A percentile compares a stretch with the other conserved stretches of the same genome.
These are phyloP conservation scores for Suaeda aralocaspica DNA, from an alignment of 148 eudicot genomes.

Conservation along the genomic window DNA sequence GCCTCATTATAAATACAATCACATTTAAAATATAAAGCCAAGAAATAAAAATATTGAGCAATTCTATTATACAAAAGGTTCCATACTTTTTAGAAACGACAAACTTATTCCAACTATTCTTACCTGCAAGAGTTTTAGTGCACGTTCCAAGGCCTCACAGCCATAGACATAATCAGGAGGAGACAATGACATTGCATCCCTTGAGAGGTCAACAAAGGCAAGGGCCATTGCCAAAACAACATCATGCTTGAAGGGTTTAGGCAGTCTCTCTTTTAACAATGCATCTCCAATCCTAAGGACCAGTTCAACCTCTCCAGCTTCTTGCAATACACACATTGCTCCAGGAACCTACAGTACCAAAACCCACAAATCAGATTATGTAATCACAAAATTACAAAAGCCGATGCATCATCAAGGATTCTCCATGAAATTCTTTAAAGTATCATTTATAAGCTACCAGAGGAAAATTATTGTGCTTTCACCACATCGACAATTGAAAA, in stretches of 20 bases:
- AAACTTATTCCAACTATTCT: slow-evolving; percentile 4
- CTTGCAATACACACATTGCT: slow-evolving; percentile 91
- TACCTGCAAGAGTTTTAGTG: slow-evolving; percentile 84
- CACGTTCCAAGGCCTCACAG: slow-evolving; percentile 81
- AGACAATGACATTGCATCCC: slow-evolving; percentile 78
- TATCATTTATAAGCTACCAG: neutral
- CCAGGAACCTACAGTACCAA: slow-evolving; percentile 74
- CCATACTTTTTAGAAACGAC: neutral
- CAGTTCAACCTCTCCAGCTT: slow-evolving; percentile 78
- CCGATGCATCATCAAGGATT: neutral
- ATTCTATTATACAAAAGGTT: neutral
- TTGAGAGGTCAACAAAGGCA: slow-evolving; percentile 83
- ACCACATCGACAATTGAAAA: neutral
- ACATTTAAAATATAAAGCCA: too few species aligned
- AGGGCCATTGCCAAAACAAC: slow-evolving; percentile 83
- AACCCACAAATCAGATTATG: slow-evolving; percentile 2
- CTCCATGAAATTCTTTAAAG: neutral
- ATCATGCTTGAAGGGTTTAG: slow-evolving; percentile 95
- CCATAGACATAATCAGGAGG: slow-evolving; percentile 91
- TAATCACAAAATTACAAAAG: neutral
- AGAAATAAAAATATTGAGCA: neutral
- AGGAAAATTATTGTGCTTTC: neutral
- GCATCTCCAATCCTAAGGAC: slow-evolving; percentile 84
- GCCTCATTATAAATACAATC: neutral
- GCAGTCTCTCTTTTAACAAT: slow-evolving; percentile 77